Conservation (phyloP, 1,284 basidiomycete species). For the Tylopilus sp. region DNA sequence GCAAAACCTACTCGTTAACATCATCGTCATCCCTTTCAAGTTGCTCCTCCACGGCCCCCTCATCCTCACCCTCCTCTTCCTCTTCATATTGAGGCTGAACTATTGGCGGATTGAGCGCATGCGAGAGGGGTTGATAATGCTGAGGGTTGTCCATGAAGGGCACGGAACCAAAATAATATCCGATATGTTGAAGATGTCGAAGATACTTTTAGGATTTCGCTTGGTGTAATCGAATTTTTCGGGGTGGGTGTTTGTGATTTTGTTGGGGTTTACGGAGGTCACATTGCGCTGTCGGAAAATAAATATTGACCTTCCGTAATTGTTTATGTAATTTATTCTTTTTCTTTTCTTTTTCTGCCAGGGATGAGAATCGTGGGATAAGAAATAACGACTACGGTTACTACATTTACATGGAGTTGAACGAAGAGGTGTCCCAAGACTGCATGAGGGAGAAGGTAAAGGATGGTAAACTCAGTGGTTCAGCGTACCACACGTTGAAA, state of each 20-base stretch:
- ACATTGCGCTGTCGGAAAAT: constrained; percentile 24
- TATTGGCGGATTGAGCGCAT: constrained; percentile 63
- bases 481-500: no score
- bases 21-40: constrained; percentile 44
- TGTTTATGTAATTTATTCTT: constrained; percentile 23
- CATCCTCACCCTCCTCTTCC: constrained; percentile 55
- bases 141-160: constrained; percentile 65
- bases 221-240: constrained; percentile 34
- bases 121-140: constrained; percentile 74
- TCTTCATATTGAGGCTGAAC: constrained; percentile 36
- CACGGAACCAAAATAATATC: constrained; percentile 12
- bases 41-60: constrained; percentile 66
- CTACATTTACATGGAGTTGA: no score
- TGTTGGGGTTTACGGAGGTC: constrained; percentile 29
- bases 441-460: no score
- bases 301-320: constrained; percentile 30
- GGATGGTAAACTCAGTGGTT: no score
- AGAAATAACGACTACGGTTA: no score
- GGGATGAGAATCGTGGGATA: no score
- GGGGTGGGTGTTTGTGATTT: constrained; percentile 32
- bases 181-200: constrained; percentile 27
- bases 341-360: not conserved
- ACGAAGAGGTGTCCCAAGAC: no score
- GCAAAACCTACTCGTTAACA: constrained; percentile 27
- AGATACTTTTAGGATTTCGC: constrained; percentile 27